Evolutionary conservation across 495 filamentous ascomycete genomes (phyloP), one percentile per base, ranked within the genome.

Genomic region (Glonium stellatum): DNA sequence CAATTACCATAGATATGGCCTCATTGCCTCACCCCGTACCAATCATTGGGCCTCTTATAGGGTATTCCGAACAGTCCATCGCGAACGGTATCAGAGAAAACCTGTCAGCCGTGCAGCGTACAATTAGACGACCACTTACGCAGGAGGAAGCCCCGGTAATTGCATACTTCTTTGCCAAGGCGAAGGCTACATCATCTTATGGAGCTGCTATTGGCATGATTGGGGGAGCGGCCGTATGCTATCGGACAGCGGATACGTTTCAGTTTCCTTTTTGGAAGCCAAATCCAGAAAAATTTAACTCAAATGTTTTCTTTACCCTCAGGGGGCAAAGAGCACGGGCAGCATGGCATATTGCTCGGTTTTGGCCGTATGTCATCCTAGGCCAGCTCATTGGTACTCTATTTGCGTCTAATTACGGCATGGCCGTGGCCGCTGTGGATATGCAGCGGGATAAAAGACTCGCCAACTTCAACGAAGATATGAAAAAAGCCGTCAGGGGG

Each of bases 241-340:
- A 50, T 15, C 21, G 36, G 4, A 58, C 54, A 4, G 19, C 27
- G 15, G 31, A 13, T 12, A 57, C 31, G 15, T 65, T 37, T 46
- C 35, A 51, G 18, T 65, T 64, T 53, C 62, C 60, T 13, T 57
- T 63, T 25, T 63, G 41, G 23, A 27, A 8, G 19, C 62, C 62
- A 35, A 58, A 62, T 18, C 51, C 47, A 1, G 51, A 62, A 42
- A 56, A 49, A 31, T 63, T 63, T 52, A 58, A 63, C 22, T 42
- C 50, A 1, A 31, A 62, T 15, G 21, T 51, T 21, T 57, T 63
- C 27, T 15, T n/a, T 25, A 18, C 15, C 1, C 22, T 65, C 15
- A 57, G 50, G 19, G 63, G 63, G 0, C 15, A 27, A 10, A 19
- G 27, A 37, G 62, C 62, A 36, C 22, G 47, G 37, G 1, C 11